phyloP scores from a whole-genome alignment of 495 filamentous ascomycete genomes.

The Aspergillus carlsbadensis region DNA sequence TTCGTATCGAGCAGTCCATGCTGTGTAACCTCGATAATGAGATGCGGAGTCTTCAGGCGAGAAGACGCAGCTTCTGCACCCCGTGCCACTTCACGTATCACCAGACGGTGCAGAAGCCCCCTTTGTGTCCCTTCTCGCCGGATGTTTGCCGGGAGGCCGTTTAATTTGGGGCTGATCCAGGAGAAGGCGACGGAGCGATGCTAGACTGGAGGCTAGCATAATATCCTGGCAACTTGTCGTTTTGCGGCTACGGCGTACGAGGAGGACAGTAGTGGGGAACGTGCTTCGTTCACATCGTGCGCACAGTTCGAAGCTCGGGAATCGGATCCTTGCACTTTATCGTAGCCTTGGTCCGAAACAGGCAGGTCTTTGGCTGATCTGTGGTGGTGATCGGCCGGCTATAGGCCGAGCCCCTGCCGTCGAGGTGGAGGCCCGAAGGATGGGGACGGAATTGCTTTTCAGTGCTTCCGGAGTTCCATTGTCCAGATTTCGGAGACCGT shows the following conservation, averaged over 20 bases:
- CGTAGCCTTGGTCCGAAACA: not conserved
- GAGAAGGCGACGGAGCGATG: too few relatives aligned
- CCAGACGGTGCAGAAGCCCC: not conserved
- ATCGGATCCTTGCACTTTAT: not conserved
- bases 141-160: too few relatives aligned
- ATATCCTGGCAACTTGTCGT: too few relatives aligned
- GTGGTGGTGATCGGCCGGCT: conserved; percentile 5
- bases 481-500: not conserved
- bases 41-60: not conserved
- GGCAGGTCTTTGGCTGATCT: conserved; percentile 3
- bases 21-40: conserved; percentile 12
- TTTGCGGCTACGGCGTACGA: too few relatives aligned
- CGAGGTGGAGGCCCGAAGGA: not conserved
- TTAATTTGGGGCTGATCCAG: too few relatives aligned
- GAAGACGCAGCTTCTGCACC: not conserved
- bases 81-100: not conserved
- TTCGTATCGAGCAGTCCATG: not conserved
- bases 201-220: too few relatives aligned
- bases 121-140: not conserved
- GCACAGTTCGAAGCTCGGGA: too few relatives aligned
- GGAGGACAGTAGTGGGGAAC: not conserved
- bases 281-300: conserved; percentile 5
- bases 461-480: not conserved
- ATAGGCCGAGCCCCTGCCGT: not conserved
- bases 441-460: not conserved